Conservation (phyloP, 2,329 filamentous ascomycete genomes). For the Ceratocystis alfenasii region DNA sequence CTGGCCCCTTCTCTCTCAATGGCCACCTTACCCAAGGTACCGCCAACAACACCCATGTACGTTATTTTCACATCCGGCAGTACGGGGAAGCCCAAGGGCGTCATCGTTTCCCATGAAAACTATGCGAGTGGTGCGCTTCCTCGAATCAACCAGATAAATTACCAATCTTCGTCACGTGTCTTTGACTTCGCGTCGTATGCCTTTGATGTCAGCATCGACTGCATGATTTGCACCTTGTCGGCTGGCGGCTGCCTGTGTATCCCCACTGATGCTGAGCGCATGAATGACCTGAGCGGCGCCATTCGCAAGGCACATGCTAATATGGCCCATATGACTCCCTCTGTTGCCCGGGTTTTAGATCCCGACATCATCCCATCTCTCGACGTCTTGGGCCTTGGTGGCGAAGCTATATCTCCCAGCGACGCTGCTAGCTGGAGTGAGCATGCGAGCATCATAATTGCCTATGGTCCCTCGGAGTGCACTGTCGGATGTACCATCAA, state of each 20-base stretch:
- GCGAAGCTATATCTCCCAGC: constrained; percentile 41
- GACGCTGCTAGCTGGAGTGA: constrained; percentile 39
- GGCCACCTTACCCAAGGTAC: constrained; percentile 29
- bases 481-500: constrained; percentile 42
- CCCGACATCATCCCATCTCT: constrained; percentile 36
- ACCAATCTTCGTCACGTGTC: constrained; percentile 33
- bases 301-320: constrained; percentile 36
- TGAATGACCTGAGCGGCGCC: constrained; percentile 39
- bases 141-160: constrained; percentile 34
- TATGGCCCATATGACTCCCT: constrained; percentile 41
- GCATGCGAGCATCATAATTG: constrained; percentile 38
- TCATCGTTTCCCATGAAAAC: constrained; percentile 40
- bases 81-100: constrained; percentile 52
- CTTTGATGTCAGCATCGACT: constrained; percentile 44
- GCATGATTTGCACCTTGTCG: constrained; percentile 43
- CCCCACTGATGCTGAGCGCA: constrained; percentile 41
- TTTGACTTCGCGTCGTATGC: constrained; percentile 42
- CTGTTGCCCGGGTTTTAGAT: constrained; percentile 38
- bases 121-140: constrained; percentile 37
- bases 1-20: constrained; percentile 6
- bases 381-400: constrained; percentile 38
- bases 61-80: constrained; percentile 56
- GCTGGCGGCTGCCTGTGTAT: constrained; percentile 42
- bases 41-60: constrained; percentile 36
- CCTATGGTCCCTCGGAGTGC: constrained; percentile 44